Evolutionary conservation across 2,329 filamentous ascomycete species (phyloP).

Genomic region (Ophiostoma perfectum): DNA sequence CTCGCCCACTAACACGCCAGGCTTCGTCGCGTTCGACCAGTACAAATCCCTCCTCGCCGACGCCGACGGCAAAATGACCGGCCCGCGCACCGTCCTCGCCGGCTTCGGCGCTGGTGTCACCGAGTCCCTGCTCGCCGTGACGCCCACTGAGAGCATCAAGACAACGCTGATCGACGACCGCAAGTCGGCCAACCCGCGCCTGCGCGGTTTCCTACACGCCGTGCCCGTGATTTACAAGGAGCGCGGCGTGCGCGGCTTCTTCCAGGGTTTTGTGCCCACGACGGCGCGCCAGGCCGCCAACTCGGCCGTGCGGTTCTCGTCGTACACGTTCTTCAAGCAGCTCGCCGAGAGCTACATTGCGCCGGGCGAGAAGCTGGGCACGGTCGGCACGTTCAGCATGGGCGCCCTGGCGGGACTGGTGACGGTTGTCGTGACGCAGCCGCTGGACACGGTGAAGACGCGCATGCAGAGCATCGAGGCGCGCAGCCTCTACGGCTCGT

Average conservation of each 20-base stretch:
- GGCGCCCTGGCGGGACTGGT: slow-evolving; percentile 84
- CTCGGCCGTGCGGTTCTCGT: slow-evolving; percentile 82
- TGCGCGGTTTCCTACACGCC: slow-evolving; percentile 89
- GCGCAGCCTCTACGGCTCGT: slow-evolving; percentile 74
- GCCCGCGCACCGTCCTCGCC: slow-evolving; percentile 83
- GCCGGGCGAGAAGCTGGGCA: slow-evolving; percentile 89
- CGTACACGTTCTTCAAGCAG: slow-evolving; percentile 86
- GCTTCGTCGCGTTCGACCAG: slow-evolving; percentile 93
- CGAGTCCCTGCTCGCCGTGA: slow-evolving; percentile 88
- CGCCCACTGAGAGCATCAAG: slow-evolving; percentile 97
- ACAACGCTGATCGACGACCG: slow-evolving; percentile 97
- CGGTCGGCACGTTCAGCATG: slow-evolving; percentile 81
- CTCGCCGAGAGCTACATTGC: slow-evolving; percentile 86
- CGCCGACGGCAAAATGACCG: slow-evolving; percentile 79
- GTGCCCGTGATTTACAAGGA: slow-evolving; percentile 82
- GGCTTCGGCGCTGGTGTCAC: slow-evolving; percentile 94
- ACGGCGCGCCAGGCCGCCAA: slow-evolving; percentile 94
- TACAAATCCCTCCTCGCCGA: slow-evolving; percentile 82
- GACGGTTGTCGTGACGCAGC: slow-evolving; percentile 73
- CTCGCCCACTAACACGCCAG: neutral
- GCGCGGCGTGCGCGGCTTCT: slow-evolving; percentile 84
- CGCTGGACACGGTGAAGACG: slow-evolving; percentile 92
- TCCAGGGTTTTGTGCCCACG: slow-evolving; percentile 93
- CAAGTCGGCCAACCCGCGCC: slow-evolving; percentile 75
- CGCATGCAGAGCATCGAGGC: slow-evolving; percentile 96